Evolutionary conservation across 192 early-diverging fungal genomes (phyloP).

Genomic region (Umbelopsis vinacea): DNA sequence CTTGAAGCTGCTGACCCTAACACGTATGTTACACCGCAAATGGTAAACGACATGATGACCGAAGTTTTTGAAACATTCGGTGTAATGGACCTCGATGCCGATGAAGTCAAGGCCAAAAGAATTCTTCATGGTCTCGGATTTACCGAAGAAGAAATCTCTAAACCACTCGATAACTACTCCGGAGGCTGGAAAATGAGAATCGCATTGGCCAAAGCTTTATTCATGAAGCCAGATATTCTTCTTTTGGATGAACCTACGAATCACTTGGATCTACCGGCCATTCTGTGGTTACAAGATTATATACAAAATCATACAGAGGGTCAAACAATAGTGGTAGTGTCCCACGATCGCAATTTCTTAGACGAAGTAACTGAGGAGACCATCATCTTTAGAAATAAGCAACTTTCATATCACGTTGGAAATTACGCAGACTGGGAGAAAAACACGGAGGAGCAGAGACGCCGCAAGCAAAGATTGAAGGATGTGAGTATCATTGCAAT

Average conservation of each 20-base stretch:
- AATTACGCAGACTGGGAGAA: constrained; percentile 88
- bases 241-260: constrained; percentile 91
- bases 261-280: constrained; percentile 89
- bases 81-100: constrained; percentile 64
- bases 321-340: constrained; percentile 80
- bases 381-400: constrained; percentile 73
- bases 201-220: constrained; percentile 84
- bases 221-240: constrained; percentile 81
- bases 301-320: constrained; percentile 56
- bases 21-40: constrained; percentile 33
- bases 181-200: constrained; percentile 94
- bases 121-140: constrained; percentile 83
- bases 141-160: constrained; percentile 58
- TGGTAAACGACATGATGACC: constrained; percentile 60
- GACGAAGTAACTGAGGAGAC: constrained; percentile 78
- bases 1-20: constrained; percentile 45
- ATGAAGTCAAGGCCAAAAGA: constrained; percentile 67
- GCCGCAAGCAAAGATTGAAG: constrained; percentile 67
- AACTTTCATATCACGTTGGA: constrained; percentile 77
- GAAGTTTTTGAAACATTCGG: constrained; percentile 62
- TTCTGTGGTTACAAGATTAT: constrained; percentile 90
- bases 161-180: constrained; percentile 69
- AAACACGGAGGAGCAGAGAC: constrained; percentile 72
- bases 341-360: constrained; percentile 88
- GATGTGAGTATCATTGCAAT: constrained; percentile 32